A percentile compares a stretch with the other conserved stretches of the same genome.
Evolutionary conservation across 179 eudicot genomes (phyloP).

Genomic region (Pouteria campechiana): DNA sequence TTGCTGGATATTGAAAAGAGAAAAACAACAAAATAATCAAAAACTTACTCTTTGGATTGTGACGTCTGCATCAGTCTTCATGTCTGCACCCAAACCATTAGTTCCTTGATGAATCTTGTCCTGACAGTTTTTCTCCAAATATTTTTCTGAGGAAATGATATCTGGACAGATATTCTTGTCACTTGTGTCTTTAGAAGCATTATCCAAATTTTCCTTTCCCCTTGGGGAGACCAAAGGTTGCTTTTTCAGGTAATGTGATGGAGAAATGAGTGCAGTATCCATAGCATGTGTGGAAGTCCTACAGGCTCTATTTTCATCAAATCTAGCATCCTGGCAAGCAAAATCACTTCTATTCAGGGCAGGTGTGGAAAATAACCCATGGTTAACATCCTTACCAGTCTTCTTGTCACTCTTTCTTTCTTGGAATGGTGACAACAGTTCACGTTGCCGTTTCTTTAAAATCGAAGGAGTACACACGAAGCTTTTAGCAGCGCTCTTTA

Average conservation of each 20-base stretch:
- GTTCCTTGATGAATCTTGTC: constrained; percentile 6
- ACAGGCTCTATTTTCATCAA: constrained; percentile 28
- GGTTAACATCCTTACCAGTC: constrained; percentile 39
- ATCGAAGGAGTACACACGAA: constrained; percentile 82
- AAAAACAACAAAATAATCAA: too few relatives aligned
- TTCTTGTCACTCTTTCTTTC: constrained; percentile 70
- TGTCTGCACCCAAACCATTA: constrained; percentile 10
- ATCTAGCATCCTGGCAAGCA: constrained; percentile 61
- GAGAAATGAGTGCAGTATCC: constrained; percentile 7
- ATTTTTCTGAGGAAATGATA: constrained; percentile 14
- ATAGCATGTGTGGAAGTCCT: too few relatives aligned
- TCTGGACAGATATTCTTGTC: too few relatives aligned
- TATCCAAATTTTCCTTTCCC: constrained; percentile 38
- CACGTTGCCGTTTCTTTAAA: constrained; percentile 82
- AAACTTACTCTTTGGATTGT: constrained; percentile 29
- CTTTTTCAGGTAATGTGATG: constrained; percentile 16
- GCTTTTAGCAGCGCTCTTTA: constrained; percentile 87
- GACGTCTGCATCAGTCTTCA: constrained; percentile 8
- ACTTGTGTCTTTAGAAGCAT: constrained; percentile 8
- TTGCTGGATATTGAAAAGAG: too few relatives aligned
- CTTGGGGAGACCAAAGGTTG: constrained; percentile 6
- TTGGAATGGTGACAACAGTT: constrained; percentile 75
- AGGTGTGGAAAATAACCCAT: constrained; percentile 40
- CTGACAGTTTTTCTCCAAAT: neutral
- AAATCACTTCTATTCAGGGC: constrained; percentile 53